Conservation (phyloP, 257 asterid species). For the Gentiana macrophylla region DNA sequence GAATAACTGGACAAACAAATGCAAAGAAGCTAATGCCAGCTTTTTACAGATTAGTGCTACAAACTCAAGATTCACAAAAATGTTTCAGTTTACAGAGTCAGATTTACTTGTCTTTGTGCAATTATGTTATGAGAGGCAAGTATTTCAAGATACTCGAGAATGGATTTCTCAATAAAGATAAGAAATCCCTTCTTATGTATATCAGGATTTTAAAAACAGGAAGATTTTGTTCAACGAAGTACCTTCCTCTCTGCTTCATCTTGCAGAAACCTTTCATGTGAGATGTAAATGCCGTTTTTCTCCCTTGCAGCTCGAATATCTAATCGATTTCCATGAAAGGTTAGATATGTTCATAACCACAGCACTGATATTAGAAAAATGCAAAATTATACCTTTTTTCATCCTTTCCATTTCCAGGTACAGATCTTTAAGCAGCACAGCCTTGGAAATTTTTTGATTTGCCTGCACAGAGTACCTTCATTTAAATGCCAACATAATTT, state of each 20-base stretch:
- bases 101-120: too few relatives aligned
- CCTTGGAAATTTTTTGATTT: conserved; percentile 65
- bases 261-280: conserved; percentile 69
- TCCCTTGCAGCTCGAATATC: conserved; percentile 91
- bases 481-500: conserved; percentile 17
- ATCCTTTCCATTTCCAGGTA: conserved; percentile 67
- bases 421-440: conserved; percentile 66
- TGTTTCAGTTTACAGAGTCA: too few relatives aligned
- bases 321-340: conserved; percentile 15
- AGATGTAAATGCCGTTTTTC: conserved; percentile 76
- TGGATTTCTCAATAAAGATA: too few relatives aligned
- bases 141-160: too few relatives aligned
- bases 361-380: not conserved
- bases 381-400: conserved; percentile 51
- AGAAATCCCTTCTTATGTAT: too few relatives aligned
- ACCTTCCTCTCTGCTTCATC: conserved; percentile 89
- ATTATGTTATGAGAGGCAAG: too few relatives aligned
- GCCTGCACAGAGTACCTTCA: conserved; percentile 40
- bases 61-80: too few relatives aligned
- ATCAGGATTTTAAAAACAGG: conserved; percentile 1
- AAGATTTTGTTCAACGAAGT: not conserved
- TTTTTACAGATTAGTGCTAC: too few relatives aligned
- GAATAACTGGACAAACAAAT: too few relatives aligned
- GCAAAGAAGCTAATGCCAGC: too few relatives aligned
- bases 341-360: not conserved